These are phyloP conservation scores for Coemansia sp. DNA, from an alignment of 192 early-diverging fungal genomes.

Conservation along the genomic window DNA sequence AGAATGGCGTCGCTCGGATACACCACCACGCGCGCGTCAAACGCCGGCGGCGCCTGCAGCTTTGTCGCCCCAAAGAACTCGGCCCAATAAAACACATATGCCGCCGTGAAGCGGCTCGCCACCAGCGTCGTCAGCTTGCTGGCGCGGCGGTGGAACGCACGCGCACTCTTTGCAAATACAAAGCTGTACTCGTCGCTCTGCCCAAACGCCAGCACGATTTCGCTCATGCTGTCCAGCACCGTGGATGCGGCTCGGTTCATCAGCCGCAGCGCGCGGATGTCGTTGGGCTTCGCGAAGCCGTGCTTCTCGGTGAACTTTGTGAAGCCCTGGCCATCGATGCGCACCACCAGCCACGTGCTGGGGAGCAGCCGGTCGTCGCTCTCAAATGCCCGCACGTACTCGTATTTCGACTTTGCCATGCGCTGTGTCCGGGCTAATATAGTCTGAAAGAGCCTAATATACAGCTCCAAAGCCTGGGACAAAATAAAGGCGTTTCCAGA, in stretches of 20 bases:
- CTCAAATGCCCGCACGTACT: constrained; percentile 92
- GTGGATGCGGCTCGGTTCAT: constrained; percentile 78
- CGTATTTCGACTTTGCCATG: constrained; percentile 94
- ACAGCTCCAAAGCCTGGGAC: no score
- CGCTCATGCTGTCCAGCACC: constrained; percentile 79
- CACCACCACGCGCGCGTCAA: constrained; percentile 85
- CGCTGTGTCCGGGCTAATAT: no score
- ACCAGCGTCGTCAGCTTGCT: constrained; percentile 82
- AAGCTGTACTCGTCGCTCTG: constrained; percentile 94
- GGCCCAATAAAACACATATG: constrained; percentile 82
- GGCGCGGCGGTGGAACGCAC: constrained; percentile 71
- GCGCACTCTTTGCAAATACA: constrained; percentile 61
- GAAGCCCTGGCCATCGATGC: constrained; percentile 90
- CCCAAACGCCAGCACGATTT: constrained; percentile 84
- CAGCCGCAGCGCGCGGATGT: constrained; percentile 69
- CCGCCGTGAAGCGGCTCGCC: constrained; percentile 81
- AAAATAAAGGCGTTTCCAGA: neutral
- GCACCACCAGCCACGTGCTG: constrained; percentile 86
- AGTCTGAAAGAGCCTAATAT: no score
- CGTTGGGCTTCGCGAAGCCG: constrained; percentile 77
- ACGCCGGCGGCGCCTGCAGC: constrained; percentile 79
- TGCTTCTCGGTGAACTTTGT: constrained; percentile 82
- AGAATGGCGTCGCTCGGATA: constrained; percentile 83
- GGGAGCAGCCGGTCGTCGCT: constrained; percentile 70
- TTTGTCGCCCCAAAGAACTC: constrained; percentile 63